A percentile compares a stretch with the other conserved stretches of the same genome.
phyloP scores from a whole-genome alignment of 306 rosid genomes.

The Vachellia collinsii region DNA sequence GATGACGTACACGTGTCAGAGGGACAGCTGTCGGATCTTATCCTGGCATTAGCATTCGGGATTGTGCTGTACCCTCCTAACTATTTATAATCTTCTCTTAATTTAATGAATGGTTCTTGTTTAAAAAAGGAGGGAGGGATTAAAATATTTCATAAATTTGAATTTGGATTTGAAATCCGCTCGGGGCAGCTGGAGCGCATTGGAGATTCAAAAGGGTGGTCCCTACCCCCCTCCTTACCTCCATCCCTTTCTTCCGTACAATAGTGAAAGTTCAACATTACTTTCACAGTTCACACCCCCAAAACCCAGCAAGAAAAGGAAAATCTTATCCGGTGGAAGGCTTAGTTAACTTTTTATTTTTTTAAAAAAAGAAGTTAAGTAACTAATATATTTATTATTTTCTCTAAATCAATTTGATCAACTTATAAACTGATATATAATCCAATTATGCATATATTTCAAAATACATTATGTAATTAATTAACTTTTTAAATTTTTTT shows the following conservation, averaged over 20 bases:
- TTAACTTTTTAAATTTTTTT: too few species aligned
- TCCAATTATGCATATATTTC: too few species aligned
- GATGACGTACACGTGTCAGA: conserved; percentile 53
- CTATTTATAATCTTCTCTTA: too few species aligned
- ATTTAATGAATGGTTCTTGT: neutral
- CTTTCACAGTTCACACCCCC: too few species aligned
- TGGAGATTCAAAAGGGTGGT: conserved; percentile 44
- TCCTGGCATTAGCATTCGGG: conserved; percentile 34
- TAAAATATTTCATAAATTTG: conserved; percentile 31
- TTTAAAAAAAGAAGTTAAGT: too few species aligned
- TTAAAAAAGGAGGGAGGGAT: neutral
- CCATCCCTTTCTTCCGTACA: neutral
- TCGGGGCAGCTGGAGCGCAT: conserved; percentile 59
- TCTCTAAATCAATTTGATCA: too few species aligned
- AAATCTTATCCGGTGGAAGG: too few species aligned
- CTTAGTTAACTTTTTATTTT: too few species aligned
- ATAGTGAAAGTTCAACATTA: neutral
- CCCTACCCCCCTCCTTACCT: conserved; percentile 30
- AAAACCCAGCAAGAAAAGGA: too few species aligned
- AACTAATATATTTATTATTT: too few species aligned
- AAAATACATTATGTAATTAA: too few species aligned
- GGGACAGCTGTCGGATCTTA: conserved; percentile 58
- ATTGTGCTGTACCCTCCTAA: neutral
- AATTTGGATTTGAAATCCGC: conserved; percentile 53
- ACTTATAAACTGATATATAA: too few species aligned